These are phyloP conservation scores for Ophiostoma sp. DNA, from an alignment of 2,329 filamentous ascomycete species.

Conservation along the genomic window DNA sequence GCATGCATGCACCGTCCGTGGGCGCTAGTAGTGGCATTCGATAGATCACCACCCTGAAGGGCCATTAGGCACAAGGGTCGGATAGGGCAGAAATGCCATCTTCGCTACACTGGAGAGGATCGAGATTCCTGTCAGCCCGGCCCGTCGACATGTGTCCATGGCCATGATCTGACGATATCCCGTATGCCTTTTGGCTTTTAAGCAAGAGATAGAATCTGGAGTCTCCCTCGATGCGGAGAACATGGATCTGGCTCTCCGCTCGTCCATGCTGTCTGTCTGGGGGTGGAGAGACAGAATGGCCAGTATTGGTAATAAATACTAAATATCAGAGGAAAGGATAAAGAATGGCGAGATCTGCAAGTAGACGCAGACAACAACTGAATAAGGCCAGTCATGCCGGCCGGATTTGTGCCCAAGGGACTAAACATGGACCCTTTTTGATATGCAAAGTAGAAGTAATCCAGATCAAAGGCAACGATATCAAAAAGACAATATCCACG, in stretches of 20 bases:
- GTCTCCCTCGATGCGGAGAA: conserved; percentile 3
- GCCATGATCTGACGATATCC: neutral
- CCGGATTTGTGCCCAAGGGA: no score
- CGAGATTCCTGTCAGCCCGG: neutral
- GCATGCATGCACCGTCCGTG: neutral
- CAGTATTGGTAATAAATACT: no score
- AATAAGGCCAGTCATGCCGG: no score
- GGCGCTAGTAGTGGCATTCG: neutral
- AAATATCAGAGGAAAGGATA: neutral
- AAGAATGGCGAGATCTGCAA: conserved; percentile 3
- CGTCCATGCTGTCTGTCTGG: neutral
- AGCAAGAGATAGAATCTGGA: neutral
- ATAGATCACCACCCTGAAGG: neutral
- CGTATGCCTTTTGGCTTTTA: neutral
- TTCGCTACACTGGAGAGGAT: neutral
- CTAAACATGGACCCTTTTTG: neutral
- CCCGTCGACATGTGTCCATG: neutral
- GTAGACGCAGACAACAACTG: neutral
- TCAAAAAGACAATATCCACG: neutral
- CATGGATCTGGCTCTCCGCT: neutral
- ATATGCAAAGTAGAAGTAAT: neutral
- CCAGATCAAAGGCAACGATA: neutral
- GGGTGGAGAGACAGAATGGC: neutral
- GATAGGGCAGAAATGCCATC: neutral
- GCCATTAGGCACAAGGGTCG: neutral